Evolutionary conservation across 1,139 yeast genomes (phyloP), one percentile per base, ranked within the genome.

Genomic region (Pichia sp.): DNA sequence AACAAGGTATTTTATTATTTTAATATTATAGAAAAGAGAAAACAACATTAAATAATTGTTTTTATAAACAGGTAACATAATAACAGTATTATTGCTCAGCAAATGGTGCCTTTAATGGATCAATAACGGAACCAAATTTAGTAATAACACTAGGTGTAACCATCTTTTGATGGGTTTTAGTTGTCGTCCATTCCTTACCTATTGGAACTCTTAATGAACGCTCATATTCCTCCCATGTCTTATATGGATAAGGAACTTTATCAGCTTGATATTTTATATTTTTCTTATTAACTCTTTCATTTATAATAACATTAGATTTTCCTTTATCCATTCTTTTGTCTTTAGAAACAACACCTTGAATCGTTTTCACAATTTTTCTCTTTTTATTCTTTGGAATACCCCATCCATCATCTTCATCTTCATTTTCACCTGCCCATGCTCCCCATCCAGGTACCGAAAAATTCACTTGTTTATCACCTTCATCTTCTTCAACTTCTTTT

Each of bases 381-480:
- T 82, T 76, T 69, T 65, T 40, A 79, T 78, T 59, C 77, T 76
- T 49, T 16, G 48, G 45, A 6, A 40, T 40, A 23, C 50, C 48
- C 54, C 54, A 51, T 12, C 57, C 71, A 40, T 44, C 51, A 39
- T 72, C 71, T 39, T 67, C 69, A 25, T 63, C 60, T 11, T 59
- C 63, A n/a, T 72, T 82, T 9, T 36, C 29, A 35, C 83, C 82
- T 4, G 84, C 80, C 92, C 94, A 85, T 48, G 76, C 84, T 40
- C 92, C 92, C 97, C 98, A 92, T 2, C 98, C 98, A 3, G 97
- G 97, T 42, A 90, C 66, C 0, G 96, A 83, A 42, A 82, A 67
- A 61, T 90, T 96, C 50, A 83, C 82, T 56, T 82, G 89, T 61
- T 87, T 75, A 63, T 92, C 97, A 49, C 80, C 97, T 64, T 92